Base-by-base conservation (phyloP, 176 grass and related monocot genomes). In the Phragmites australis region DNA sequence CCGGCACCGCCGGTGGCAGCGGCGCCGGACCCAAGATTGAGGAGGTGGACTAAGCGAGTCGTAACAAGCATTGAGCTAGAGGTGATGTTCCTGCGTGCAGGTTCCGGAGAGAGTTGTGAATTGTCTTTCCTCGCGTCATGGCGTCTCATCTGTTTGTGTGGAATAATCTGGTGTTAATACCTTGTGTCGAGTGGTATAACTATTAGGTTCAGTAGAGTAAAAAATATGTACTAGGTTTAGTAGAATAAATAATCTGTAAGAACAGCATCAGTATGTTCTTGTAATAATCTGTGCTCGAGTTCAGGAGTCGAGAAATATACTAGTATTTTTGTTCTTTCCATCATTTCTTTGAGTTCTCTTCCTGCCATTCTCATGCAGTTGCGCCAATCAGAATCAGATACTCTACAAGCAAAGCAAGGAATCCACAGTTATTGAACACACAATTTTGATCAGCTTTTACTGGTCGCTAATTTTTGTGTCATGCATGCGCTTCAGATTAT, bases 21-120 rank as follows among this genome's bases (percentile, higher is more conserved):
- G 90, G 93, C 49, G 72, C 88, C 5, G 93, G 91, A 14, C 90
- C 91, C 5, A 93, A 93, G 83, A 97, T 97, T 27, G 93, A 97
- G 73, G 88, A 97, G 29, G 93, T 97, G 22, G 90, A 97, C 75
- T 97, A 74, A 93, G 76, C 55, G 53, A 45, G 19, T 37, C 32
- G 61, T 47, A 46, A 5, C 23, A 67, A 3, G 58, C 82, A 22
- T 8, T 70, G 30, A 43, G 17, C 19, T 10, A 7, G 47, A 39
- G 18, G n/a, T 4, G 30, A 9, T 6, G 1, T 0, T 8, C 18
- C 50, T 23, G 46, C n/a, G 9, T 50, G 43, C 29, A 48, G 26
- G 58, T 49, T 9, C 27, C 5, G 1, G 39, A 26, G 21, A 18
- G 10, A 15, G 70, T 9, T 53, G 25, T 37, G 6, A 2, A 3